Evolutionary conservation across 352 stramenopile species (phyloP), one percentile per base, ranked within the genome.

Genomic region (Phytophthora fragariae): DNA sequence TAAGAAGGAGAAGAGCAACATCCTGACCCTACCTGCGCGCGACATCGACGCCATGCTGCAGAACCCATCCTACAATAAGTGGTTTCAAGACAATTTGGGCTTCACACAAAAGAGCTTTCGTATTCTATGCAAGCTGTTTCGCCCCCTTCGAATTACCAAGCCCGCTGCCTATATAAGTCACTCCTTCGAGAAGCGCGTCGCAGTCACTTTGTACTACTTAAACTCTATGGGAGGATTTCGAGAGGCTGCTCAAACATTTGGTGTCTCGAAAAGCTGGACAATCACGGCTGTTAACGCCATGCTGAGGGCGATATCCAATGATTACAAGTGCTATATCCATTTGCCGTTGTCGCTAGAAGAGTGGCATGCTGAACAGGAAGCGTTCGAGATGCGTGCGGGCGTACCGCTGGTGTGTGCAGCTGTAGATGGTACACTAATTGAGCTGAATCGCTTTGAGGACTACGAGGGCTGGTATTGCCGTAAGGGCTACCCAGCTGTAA

Each of bases 381-480:
- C 37, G 8, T 50, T 68, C 7, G 39, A 56, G 9, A 10, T 49
- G 10, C 37, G 39, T 3, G 37, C 21, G 10, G 62, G 62, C 0
- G 24, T 68, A 1, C 39, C 50, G 2, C 39, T 62, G 1, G 62
- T 62, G 35, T 68, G 62, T 7, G 62, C 21, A 10, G 52, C 39
- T 12, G 62, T 62, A 0, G 50, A 68, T 14, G 62, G 50, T 39
- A 62, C 52, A 12, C 15, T 62, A 1, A 37, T 56, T 7, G 17
- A 68, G 5, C 10, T 68, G 5, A 10, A 39, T 27, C 35, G 62
- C 1, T 57, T 62, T 35, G 39, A 61, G 37, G 39, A 61, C 6
- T 62, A 56, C 11, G 50, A 62, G 14, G 52, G 52, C 1, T 68
- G 39, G 17, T 62, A 68, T 14, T 57, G 59, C 10, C 17, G 46